Conservation (phyloP, 2,329 filamentous ascomycete species). For the Dothideomycetes sp. region DNA sequence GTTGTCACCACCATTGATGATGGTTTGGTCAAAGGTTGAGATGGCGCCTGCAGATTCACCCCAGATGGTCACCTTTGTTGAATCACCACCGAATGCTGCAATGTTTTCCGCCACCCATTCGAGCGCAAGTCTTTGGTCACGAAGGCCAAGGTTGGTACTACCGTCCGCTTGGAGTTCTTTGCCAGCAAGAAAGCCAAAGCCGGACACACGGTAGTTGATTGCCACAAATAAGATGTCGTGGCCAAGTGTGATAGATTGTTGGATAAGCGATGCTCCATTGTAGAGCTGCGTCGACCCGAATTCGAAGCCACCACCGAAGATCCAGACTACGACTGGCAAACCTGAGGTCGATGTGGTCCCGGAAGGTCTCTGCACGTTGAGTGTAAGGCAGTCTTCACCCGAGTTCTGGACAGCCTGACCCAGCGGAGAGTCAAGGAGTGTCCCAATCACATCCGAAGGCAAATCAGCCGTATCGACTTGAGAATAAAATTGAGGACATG, state of each 20-base stretch:
- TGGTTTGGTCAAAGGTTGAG: conserved; percentile 66
- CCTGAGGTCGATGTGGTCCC: conserved; percentile 25
- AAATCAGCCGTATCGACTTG: conserved; percentile 32
- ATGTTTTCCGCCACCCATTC: conserved; percentile 21
- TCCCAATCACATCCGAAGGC: conserved; percentile 25
- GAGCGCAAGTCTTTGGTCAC: conserved; percentile 19
- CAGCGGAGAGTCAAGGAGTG: conserved; percentile 27
- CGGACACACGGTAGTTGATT: conserved; percentile 53
- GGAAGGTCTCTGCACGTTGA: conserved; percentile 31
- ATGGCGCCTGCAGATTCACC: conserved; percentile 58
- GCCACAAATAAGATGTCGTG: conserved; percentile 65
- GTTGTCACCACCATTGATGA: conserved; percentile 60
- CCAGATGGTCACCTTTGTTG: conserved; percentile 69
- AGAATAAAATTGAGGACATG: conserved; percentile 64
- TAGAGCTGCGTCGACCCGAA: conserved; percentile 28
- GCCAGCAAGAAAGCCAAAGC: conserved; percentile 23
- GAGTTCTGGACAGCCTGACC: conserved; percentile 25
- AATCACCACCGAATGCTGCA: conserved; percentile 71
- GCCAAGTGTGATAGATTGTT: conserved; percentile 32
- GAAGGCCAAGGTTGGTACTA: conserved; percentile 22
- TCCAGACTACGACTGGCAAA: conserved; percentile 38
- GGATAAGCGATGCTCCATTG: conserved; percentile 28
- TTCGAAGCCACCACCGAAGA: conserved; percentile 34
- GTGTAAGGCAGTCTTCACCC: conserved; percentile 32
- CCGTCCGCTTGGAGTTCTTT: conserved; percentile 22